Evolutionary conservation across 192 early-diverging fungal genomes (phyloP).

Genomic region (Podila minutissima): DNA sequence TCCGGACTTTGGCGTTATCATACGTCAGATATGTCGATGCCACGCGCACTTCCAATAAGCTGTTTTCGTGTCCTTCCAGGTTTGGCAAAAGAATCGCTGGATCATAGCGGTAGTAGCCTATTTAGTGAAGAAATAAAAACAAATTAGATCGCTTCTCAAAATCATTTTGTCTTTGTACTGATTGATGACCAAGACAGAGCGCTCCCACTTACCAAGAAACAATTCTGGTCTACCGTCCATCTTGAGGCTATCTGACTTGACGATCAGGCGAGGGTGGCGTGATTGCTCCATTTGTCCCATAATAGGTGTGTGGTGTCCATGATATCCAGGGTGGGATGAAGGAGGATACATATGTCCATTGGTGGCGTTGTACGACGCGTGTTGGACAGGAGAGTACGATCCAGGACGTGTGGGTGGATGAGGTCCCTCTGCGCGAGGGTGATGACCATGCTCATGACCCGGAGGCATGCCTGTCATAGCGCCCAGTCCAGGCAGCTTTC

Average conservation of each 20-base stretch:
- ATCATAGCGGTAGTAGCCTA: conserved; percentile 61
- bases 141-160: neutral
- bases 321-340: neutral
- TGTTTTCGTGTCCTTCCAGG: conserved; percentile 62
- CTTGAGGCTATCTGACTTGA: conserved; percentile 46
- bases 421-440: conserved; percentile 15
- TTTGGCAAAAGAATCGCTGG: conserved; percentile 56
- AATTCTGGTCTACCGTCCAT: conserved; percentile 34
- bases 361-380: neutral
- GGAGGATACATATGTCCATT: conserved; percentile 20
- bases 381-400: conserved; percentile 19
- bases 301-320: neutral
- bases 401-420: conserved; percentile 5
- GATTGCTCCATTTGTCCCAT: conserved; percentile 4
- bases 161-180: neutral
- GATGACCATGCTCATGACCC: conserved; percentile 11
- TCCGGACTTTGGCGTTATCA: conserved; percentile 68
- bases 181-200: neutral
- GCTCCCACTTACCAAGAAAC: conserved; percentile 31
- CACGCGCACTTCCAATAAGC: conserved; percentile 71
- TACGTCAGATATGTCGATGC: conserved; percentile 71
- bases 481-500: conserved; percentile 29
- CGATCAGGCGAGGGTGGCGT: conserved; percentile 37
- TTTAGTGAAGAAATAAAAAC: neutral
- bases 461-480: conserved; percentile 6